Base-by-base conservation (phyloP, 768 basidiomycete genomes). In the Rhodosporidiobolus sp. region DNA sequence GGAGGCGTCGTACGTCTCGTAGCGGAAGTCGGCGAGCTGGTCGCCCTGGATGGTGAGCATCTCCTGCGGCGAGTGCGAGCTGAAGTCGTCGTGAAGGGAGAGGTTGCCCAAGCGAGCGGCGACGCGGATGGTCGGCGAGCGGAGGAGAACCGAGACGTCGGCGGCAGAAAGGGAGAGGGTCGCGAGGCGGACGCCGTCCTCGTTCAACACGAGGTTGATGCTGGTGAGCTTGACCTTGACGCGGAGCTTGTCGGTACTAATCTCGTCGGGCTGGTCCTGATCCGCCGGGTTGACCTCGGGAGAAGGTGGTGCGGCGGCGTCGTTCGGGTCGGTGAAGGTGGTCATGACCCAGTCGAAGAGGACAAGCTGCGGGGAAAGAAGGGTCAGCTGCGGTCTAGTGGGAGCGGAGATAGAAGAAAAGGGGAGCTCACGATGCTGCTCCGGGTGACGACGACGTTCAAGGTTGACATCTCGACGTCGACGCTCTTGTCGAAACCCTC, bases 301-400 rank as follows among this genome's bases (percentile, higher is more conserved):
- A 26, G 64, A 52, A 14, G 69, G 56, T 0, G 76, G 63, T 3
- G 70, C 38, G 3, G 63, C 26, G 5, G 62, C 63, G 63, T 78
- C 69, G 24, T 70, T 48, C 5, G 69, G 69, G 34, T 76, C 70
- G 22, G 78, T 77, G 81, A 99, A 99, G 0, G 96, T 97, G 5
- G 90, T 89, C 89, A 99, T 94, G 81, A 99, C 87, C 83, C 95
- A 97, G 82, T 98, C 94, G 81, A 97, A 98, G 30, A 97, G 81
- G 3, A 89, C 85, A 49, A 99, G 75, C 74, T 75, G 56, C 35
- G 46, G 32, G 7, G 14, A 59, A n/a, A 6, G 26, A n/a, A 26
- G 4, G 24, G 26, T 30, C 16, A 60, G 63, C 35, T 28, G n/a
- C 14, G 28, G 17, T 35, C 0, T 3, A 35, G 7, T 48, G 4